These are phyloP conservation scores for Tulasnella sp. DNA, from an alignment of 768 basidiomycete species.

Conservation along the genomic window DNA sequence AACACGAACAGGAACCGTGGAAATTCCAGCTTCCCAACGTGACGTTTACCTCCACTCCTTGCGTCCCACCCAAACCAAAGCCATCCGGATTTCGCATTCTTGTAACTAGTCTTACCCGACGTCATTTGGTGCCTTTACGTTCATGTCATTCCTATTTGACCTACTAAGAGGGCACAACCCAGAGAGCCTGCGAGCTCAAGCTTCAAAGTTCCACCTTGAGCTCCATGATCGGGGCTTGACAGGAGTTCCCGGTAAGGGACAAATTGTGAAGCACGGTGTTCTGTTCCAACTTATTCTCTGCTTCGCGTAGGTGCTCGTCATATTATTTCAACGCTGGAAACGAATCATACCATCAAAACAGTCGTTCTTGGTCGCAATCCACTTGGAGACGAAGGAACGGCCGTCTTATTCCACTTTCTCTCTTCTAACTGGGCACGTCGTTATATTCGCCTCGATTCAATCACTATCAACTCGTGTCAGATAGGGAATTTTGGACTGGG, in stretches of 20 bases:
- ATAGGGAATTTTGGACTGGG: conserved; percentile 60
- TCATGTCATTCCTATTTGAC: background rate
- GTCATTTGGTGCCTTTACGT: background rate
- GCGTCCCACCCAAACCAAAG: background rate
- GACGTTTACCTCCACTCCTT: background rate
- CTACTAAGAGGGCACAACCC: conserved; percentile 15
- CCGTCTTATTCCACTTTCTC: conserved; percentile 59
- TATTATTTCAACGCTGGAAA: conserved; percentile 16
- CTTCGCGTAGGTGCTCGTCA: conserved; percentile 9
- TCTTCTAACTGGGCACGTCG: conserved; percentile 52
- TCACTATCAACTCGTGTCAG: conserved; percentile 60
- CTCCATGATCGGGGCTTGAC: conserved; percentile 13
- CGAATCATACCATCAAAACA: conserved; percentile 50
- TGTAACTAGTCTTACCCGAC: background rate
- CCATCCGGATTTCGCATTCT: background rate
- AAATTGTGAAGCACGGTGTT: background rate
- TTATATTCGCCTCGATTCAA: conserved; percentile 52
- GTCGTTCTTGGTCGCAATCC: conserved; percentile 60
- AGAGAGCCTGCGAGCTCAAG: background rate
- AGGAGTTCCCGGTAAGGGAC: conserved; percentile 7
- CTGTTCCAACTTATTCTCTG: background rate
- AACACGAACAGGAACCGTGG: conserved; percentile 9
- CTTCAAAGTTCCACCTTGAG: conserved; percentile 15
- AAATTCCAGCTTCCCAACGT: background rate
- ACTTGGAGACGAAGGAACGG: conserved; percentile 62